phyloP scores from a whole-genome alignment of 345 rosid genomes.

The Eucalyptus globulus region DNA sequence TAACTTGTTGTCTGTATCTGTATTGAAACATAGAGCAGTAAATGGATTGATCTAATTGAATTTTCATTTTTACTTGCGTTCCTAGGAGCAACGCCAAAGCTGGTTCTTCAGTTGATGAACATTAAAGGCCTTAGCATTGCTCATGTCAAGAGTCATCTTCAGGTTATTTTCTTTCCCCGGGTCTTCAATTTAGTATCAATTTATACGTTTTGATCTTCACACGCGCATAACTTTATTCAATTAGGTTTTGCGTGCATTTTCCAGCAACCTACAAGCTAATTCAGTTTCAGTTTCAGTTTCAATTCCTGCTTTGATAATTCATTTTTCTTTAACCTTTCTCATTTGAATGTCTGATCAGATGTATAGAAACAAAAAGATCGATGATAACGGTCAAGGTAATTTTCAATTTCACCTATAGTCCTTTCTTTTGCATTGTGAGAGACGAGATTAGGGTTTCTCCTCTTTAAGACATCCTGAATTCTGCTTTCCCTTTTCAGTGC shows the following conservation, averaged over 20 bases:
- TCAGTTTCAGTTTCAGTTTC: neutral
- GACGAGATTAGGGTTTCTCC: constrained; percentile 6
- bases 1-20: neutral
- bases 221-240: neutral
- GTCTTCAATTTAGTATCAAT: neutral
- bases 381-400: constrained; percentile 55
- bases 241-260: neutral
- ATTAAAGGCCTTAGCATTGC: constrained; percentile 84
- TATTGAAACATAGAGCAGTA: neutral
- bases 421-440: neutral
- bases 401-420: neutral
- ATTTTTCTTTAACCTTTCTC: neutral
- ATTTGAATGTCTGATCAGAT: constrained; percentile 22
- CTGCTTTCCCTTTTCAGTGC: constrained; percentile 11
- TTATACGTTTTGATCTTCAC: neutral
- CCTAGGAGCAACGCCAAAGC: constrained; percentile 79
- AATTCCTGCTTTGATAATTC: neutral
- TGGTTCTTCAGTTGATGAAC: constrained; percentile 77
- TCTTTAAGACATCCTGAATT: neutral
- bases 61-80: neutral
- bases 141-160: constrained; percentile 90
- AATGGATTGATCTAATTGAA: neutral
- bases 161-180: constrained; percentile 22
- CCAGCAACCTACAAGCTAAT: neutral
- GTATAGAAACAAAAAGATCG: constrained; percentile 79